These are phyloP conservation scores for Lichtheimia hyalospora DNA, from an alignment of 371 early-diverging fungal genomes.

Conservation along the genomic window DNA sequence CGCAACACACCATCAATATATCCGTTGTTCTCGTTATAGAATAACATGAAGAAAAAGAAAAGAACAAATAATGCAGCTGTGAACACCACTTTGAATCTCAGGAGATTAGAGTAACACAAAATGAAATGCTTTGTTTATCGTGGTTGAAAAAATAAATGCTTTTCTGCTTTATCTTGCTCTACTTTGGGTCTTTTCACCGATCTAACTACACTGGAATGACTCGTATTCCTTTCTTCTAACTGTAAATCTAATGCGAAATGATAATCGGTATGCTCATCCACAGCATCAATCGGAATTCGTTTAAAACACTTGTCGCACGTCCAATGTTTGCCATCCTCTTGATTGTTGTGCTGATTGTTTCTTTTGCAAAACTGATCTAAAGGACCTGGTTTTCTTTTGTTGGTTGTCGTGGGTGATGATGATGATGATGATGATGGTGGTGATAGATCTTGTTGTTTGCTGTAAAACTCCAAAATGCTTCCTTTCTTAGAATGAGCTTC, in stretches of 20 bases:
- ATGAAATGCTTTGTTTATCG: no score
- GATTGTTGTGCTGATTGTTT: background rate
- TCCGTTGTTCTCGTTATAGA: slow-evolving; percentile 90
- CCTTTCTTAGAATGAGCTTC: no score
- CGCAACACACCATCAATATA: slow-evolving; percentile 95
- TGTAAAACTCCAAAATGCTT: no score
- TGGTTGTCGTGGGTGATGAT: background rate
- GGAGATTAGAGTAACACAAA: no score
- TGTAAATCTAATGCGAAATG: slow-evolving; percentile 49
- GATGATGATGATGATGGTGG: slow-evolving; percentile 1
- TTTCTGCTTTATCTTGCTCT: no score
- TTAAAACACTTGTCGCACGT: slow-evolving; percentile 40
- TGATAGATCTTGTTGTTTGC: background rate
- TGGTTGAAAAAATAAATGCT: no score
- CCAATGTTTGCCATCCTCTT: slow-evolving; percentile 9
- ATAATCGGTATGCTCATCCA: slow-evolving; percentile 51
- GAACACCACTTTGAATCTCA: no score
- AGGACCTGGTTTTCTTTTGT: background rate
- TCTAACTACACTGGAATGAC: no score
- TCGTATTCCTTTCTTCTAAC: slow-evolving; percentile 6
- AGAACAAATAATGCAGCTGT: no score
- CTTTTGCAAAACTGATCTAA: slow-evolving; percentile 4
- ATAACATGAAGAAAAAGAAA: background rate
- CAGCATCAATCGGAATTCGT: slow-evolving; percentile 14
- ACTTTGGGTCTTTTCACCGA: no score